Base-by-base conservation (phyloP, 2,329 filamentous ascomycete genomes). In the Dryadomyces quercivorus region DNA sequence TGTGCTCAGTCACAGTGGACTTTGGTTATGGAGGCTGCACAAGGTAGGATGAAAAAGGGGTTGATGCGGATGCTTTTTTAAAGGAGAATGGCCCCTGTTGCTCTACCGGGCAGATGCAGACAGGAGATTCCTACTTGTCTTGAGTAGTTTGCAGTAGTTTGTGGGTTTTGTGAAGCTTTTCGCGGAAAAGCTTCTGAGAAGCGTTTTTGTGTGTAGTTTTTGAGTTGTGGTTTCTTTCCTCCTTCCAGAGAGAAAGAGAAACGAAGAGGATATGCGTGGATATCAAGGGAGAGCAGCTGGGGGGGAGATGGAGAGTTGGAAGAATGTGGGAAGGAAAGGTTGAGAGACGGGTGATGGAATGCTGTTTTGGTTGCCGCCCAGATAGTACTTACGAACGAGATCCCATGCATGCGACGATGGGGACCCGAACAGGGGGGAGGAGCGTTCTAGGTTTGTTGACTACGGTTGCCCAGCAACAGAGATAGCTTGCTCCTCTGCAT, bases 1-100 rank as follows among this genome's bases (percentile, higher is more conserved):
- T 64, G 71, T 72, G 65, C 70, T 75, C 76, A 78, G 73, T 73
- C 70, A 69, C 65, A 59, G 64, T 38, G 64, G 72, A 72, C 69
- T 69, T 69, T 63, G 12, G 3, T 50, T 58, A 47, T 47, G 49
- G 40, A 49, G 44, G 47, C 44, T 42, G 44, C 20, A 4, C 26
- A 20, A 21, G 16, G 21, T 47, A n/a, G 38, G 38, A 15, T 42
- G 38, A n/a, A 13, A 13, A n/a, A 42, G 38, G 16, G 38, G 38
- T 31, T 31, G 38, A n/a, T 42, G 38, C 26, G 26, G 26, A 31
- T 31, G 26, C 8, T 31, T 31, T 31, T 31, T 31, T 31, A 31
- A 31, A 31, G 16, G 38, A 42, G 38, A 42, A 15, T 13, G 38
- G 38, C 38, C 16, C 36, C 34, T 22, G 12, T 36, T 50, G n/a